Evolutionary conservation across 805 yeast species (phyloP).

Genomic region (Torulaspora maleeae): DNA sequence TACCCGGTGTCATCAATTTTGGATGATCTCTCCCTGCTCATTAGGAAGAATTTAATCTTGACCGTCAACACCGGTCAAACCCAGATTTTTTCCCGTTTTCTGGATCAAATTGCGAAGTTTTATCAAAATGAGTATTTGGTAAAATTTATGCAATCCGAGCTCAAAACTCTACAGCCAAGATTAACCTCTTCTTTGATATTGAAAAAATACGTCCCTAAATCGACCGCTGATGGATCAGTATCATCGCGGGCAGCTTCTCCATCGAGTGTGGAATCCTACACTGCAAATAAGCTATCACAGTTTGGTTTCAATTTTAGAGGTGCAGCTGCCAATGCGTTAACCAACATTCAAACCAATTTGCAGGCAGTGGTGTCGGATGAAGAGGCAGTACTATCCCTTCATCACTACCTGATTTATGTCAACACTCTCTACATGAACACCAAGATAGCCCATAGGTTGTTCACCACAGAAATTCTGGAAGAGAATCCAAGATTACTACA

Average conservation of each 20-base stretch:
- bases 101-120: conserved; percentile 29
- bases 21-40: conserved; percentile 75
- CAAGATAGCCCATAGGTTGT: conserved; percentile 51
- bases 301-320: conserved; percentile 34
- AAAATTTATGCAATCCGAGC: conserved; percentile 28
- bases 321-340: conserved; percentile 40
- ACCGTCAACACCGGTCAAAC: conserved; percentile 67
- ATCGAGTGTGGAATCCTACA: conserved; percentile 10
- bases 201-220: conserved; percentile 25
- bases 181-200: conserved; percentile 19
- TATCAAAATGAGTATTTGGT: conserved; percentile 33
- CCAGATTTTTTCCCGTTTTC: conserved; percentile 23
- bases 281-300: conserved; percentile 24
- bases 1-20: conserved; percentile 75
- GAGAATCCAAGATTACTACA: conserved; percentile 33
- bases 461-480: conserved; percentile 35
- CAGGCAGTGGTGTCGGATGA: conserved; percentile 34
- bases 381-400: conserved; percentile 39
- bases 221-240: neutral
- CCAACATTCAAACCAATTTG: conserved; percentile 36
- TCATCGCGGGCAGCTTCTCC: conserved; percentile 15
- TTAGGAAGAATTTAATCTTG: conserved; percentile 62
- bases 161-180: conserved; percentile 27
- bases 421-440: conserved; percentile 68
- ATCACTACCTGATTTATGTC: conserved; percentile 59